phyloP scores from a whole-genome alignment of 164 flowering plant genomes.

The Warburgia ugandensis region DNA sequence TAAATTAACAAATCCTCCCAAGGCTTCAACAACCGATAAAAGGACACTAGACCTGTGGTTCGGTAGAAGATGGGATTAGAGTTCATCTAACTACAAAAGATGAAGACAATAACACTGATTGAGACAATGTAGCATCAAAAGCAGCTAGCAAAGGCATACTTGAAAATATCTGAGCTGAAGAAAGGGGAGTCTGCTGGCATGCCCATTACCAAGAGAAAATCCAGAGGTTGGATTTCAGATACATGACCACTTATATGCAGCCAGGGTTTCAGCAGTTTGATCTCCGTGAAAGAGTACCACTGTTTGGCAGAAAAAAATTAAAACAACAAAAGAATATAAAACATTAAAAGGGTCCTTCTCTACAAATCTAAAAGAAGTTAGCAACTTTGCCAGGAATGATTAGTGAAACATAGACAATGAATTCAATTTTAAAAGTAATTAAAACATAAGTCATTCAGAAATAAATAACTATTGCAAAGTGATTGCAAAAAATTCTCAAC shows the following conservation, averaged over 20 bases:
- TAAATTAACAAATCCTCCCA: conserved; percentile 49
- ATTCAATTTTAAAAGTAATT: too few relatives aligned
- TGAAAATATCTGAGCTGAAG: conserved; percentile 71
- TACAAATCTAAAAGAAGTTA: background rate
- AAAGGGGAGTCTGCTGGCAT: conserved; percentile 60
- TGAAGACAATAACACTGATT: too few relatives aligned
- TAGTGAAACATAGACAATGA: too few relatives aligned
- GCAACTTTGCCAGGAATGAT: background rate
- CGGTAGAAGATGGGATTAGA: too few relatives aligned
- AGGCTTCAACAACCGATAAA: conserved; percentile 42
- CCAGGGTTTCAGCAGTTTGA: conserved; percentile 44
- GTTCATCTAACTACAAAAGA: too few relatives aligned
- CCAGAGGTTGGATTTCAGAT: conserved; percentile 42
- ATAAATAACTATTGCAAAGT: background rate
- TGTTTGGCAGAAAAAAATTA: too few relatives aligned
- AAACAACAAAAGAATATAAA: too few relatives aligned
- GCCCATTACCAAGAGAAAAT: conserved; percentile 55
- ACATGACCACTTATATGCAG: conserved; percentile 32
- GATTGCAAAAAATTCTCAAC: background rate
- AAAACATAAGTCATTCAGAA: background rate
- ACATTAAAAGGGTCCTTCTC: too few relatives aligned
- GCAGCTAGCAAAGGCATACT: conserved; percentile 32
- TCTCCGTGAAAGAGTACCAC: conserved; percentile 51
- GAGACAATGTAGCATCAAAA: too few relatives aligned
- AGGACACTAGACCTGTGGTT: conserved; percentile 74